phyloP scores from a whole-genome alignment of 2,329 filamentous ascomycete species.

The Tolypocladium tundrense region DNA sequence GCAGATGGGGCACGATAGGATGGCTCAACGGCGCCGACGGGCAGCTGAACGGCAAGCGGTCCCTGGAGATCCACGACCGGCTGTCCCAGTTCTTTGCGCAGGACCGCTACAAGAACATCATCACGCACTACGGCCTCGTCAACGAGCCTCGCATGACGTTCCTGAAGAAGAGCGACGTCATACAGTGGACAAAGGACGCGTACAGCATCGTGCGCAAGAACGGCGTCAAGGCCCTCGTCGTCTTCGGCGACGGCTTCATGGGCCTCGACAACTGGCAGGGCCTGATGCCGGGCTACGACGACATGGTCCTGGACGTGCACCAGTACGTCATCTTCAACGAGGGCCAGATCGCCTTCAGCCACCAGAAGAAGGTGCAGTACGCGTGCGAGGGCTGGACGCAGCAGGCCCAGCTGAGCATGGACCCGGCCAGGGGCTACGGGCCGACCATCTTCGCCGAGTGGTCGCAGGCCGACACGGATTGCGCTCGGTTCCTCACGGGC shows the following conservation, averaged over 20 bases:
- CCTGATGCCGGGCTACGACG: slow-evolving; percentile 58
- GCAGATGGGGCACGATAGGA: slow-evolving; percentile 65
- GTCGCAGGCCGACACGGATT: slow-evolving; percentile 96
- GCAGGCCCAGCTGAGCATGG: slow-evolving; percentile 63
- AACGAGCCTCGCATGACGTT: slow-evolving; percentile 89
- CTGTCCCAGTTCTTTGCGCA: slow-evolving; percentile 90
- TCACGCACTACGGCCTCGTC: slow-evolving; percentile 85
- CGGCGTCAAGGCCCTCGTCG: slow-evolving; percentile 60
- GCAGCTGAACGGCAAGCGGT: slow-evolving; percentile 64
- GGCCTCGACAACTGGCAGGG: slow-evolving; percentile 87
- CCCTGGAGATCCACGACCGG: slow-evolving; percentile 77
- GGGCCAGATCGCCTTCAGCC: slow-evolving; percentile 70
- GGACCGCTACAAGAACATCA: slow-evolving; percentile 80
- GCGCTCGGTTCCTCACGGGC: slow-evolving; percentile 77
- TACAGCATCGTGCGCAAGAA: slow-evolving; percentile 65
- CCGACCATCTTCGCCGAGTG: slow-evolving; percentile 94
- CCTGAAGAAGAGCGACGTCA: slow-evolving; percentile 54
- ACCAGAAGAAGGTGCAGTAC: slow-evolving; percentile 75
- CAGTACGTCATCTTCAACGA: slow-evolving; percentile 98
- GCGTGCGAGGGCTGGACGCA: slow-evolving; percentile 80
- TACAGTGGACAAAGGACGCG: slow-evolving; percentile 70
- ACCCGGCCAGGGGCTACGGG: slow-evolving; percentile 71
- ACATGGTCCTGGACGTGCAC: slow-evolving; percentile 87
- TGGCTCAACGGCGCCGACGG: slow-evolving; percentile 93
- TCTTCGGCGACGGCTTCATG: slow-evolving; percentile 93